phyloP scores from a whole-genome alignment of 2,329 filamentous ascomycete genomes.

The Colletotrichum aenigma region DNA sequence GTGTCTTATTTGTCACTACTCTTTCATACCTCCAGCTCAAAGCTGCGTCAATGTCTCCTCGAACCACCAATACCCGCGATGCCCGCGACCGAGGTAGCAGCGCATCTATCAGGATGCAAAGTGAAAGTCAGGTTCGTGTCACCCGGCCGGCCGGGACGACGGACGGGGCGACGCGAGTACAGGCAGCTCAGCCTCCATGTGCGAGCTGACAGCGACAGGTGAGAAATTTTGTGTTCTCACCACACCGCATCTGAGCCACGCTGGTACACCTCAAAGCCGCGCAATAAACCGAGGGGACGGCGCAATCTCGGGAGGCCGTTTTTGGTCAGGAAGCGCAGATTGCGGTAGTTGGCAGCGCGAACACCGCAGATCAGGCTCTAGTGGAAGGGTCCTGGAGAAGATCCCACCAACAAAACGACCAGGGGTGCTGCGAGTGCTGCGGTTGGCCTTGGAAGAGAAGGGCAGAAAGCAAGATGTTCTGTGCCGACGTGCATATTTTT shows the following conservation, averaged over 20 bases:
- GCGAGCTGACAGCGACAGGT: not conserved
- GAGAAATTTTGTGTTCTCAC: not conserved
- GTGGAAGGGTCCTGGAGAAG: not conserved
- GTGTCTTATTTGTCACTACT: slow-evolving; percentile 2
- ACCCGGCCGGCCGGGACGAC: not conserved
- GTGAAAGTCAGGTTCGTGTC: not conserved
- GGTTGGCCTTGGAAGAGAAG: not conserved
- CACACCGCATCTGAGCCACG: slow-evolving; percentile 5
- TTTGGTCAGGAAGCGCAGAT: not conserved
- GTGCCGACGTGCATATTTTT: not conserved
- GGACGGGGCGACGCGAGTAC: not conserved
- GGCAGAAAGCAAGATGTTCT: not conserved
- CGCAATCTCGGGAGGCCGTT: not conserved
- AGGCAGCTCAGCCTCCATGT: slow-evolving; percentile 2
- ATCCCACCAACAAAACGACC: not conserved
- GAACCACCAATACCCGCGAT: not conserved
- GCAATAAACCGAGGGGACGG: not conserved
- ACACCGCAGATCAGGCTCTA: not conserved
- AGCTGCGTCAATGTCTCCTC: not conserved
- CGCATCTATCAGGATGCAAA: not conserved
- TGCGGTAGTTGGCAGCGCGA: not conserved
- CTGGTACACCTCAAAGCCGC: slow-evolving; percentile 1
- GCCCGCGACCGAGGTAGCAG: not conserved
- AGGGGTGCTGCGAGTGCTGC: not conserved
- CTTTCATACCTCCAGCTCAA: not conserved